phyloP scores from a whole-genome alignment of 176 grass and related monocot species.

The barley (Hordeum vulgare) region MorexV3_pseudomolecules_assembly NC_058522.1:363403077-363403576 shows the following conservation, averaged over 20 bases:
- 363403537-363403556: not conserved
- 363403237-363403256: not conserved
- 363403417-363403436: not conserved
- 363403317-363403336: slow-evolving; percentile 12
- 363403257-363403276: not conserved
- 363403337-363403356: not conserved
- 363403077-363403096: no score
- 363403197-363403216: not conserved
- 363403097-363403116: no score
- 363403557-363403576: not conserved
- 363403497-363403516: not conserved
- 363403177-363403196: slow-evolving; percentile 6
- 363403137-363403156: not conserved
- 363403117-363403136: not conserved
- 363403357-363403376: not conserved
- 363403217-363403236: not conserved
- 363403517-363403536: not conserved
- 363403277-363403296: slow-evolving; percentile 17
- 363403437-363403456: not conserved
- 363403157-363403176: not conserved
- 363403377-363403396: not conserved
- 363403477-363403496: not conserved
- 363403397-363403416: not conserved
- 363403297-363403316: slow-evolving; percentile 24
- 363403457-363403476: not conserved